These are phyloP conservation scores for Spongiforma sp. DNA, from an alignment of 1,284 basidiomycete species.

Conservation along the genomic window DNA sequence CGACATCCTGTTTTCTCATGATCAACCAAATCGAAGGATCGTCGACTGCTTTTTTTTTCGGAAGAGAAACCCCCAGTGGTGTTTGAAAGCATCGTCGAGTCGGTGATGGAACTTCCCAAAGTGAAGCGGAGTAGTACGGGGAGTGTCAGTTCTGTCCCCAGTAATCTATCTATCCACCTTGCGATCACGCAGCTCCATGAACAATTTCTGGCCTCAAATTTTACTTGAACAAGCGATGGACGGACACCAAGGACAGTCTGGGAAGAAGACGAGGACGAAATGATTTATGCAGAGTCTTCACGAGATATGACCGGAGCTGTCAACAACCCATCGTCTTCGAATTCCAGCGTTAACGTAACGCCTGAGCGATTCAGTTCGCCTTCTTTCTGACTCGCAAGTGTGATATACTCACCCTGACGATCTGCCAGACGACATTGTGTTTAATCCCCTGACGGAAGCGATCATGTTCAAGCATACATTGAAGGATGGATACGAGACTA, in stretches of 20 bases:
- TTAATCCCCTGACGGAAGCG: constrained; percentile 90
- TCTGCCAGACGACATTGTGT: constrained; percentile 91
- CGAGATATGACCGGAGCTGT: constrained; percentile 42
- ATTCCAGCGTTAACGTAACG: constrained; percentile 50
- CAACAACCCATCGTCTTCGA: constrained; percentile 49
- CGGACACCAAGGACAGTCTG: constrained; percentile 39
- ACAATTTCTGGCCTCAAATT: constrained; percentile 98
- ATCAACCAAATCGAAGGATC: constrained; percentile 91
- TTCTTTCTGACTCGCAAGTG: constrained; percentile 84
- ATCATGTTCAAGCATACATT: constrained; percentile 83
- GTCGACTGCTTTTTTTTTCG: constrained; percentile 71
- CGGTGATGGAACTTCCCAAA: constrained; percentile 79
- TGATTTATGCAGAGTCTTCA: constrained; percentile 46
- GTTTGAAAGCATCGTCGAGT: constrained; percentile 85
- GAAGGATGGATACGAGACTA: too few species aligned
- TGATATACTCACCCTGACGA: constrained; percentile 90
- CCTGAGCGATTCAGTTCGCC: constrained; percentile 81
- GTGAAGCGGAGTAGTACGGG: constrained; percentile 93
- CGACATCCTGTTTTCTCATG: constrained; percentile 82
- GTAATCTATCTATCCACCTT: constrained; percentile 91
- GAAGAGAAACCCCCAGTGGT: constrained; percentile 85
- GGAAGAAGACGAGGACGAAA: constrained; percentile 51
- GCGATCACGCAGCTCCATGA: constrained; percentile 92
- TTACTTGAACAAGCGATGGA: constrained; percentile 77
- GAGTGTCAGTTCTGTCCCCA: constrained; percentile 90